phyloP scores from a whole-genome alignment of 768 basidiomycete genomes.

The Solioccasus polychromus region DNA sequence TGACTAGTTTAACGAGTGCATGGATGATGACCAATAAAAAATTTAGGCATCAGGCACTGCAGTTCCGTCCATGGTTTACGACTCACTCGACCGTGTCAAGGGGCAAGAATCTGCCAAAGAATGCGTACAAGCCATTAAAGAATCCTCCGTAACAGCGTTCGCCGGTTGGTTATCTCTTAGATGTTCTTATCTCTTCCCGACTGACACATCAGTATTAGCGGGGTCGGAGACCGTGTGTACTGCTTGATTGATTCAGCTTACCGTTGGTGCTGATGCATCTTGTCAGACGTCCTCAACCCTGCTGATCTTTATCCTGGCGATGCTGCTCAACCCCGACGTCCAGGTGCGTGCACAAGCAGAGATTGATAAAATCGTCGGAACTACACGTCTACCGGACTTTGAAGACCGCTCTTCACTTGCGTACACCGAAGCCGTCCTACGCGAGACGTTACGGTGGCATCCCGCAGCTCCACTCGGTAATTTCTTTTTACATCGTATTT shows the following conservation, averaged over 20 bases:
- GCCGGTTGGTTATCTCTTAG: constrained; percentile 19
- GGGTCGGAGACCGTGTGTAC: constrained; percentile 28
- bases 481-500: background rate
- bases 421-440: constrained; percentile 28
- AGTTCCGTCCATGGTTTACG: constrained; percentile 26
- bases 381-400: constrained; percentile 30
- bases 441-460: constrained; percentile 36
- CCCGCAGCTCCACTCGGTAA: constrained; percentile 35
- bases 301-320: constrained; percentile 32
- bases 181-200: background rate
- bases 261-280: background rate
- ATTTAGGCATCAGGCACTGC: constrained; percentile 23
- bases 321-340: constrained; percentile 36
- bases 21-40: background rate
- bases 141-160: constrained; percentile 29
- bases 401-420: constrained; percentile 27
- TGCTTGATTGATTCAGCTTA: background rate
- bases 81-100: constrained; percentile 17
- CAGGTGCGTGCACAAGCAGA: constrained; percentile 39
- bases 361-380: constrained; percentile 32
- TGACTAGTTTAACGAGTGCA: background rate
- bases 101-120: constrained; percentile 2
- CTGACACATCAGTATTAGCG: constrained; percentile 12
- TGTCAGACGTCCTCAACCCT: constrained; percentile 32
- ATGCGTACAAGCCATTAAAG: constrained; percentile 23